These are phyloP conservation scores for Leccinum longicurvipes DNA, from an alignment of 768 basidiomycete genomes.

Conservation along the genomic window DNA sequence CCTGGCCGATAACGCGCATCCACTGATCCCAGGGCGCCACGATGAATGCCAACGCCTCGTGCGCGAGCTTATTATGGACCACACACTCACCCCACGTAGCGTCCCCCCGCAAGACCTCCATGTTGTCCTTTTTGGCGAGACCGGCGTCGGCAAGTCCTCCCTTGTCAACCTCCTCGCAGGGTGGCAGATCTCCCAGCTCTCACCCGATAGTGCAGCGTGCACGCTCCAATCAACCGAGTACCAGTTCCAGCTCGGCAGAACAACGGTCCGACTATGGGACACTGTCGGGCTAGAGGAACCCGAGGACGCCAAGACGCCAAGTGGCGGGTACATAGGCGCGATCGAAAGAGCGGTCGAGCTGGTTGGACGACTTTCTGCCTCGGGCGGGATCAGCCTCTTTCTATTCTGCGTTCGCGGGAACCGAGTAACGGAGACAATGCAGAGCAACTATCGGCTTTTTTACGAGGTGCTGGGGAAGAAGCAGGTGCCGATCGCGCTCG, in stretches of 20 bases:
- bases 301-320: slow-evolving; percentile 1
- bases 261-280: slow-evolving; percentile 28
- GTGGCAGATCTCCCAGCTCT: slow-evolving; percentile 25
- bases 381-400: slow-evolving; percentile 30
- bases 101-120: slow-evolving; percentile 22
- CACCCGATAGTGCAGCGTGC: slow-evolving; percentile 30
- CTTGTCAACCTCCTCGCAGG: slow-evolving; percentile 38
- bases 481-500: slow-evolving; percentile 37
- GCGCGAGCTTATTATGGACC: slow-evolving; percentile 22
- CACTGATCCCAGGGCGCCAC: slow-evolving; percentile 15
- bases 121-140: slow-evolving; percentile 41
- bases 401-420: slow-evolving; percentile 33
- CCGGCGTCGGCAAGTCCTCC: slow-evolving; percentile 35
- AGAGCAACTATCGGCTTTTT: slow-evolving; percentile 35
- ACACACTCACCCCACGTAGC: slow-evolving; percentile 21
- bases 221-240: slow-evolving; percentile 28
- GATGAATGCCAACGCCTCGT: slow-evolving; percentile 23
- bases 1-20: slow-evolving; percentile 17
- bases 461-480: slow-evolving; percentile 38
- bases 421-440: slow-evolving; percentile 26
- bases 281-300: slow-evolving; percentile 33
- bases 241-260: slow-evolving; percentile 22
- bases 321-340: slow-evolving; percentile 22
- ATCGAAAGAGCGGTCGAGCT: slow-evolving; percentile 30
- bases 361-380: slow-evolving; percentile 25